Evolutionary conservation across 192 early-diverging fungal genomes (phyloP).

Genomic region (Dissophora ornata): DNA sequence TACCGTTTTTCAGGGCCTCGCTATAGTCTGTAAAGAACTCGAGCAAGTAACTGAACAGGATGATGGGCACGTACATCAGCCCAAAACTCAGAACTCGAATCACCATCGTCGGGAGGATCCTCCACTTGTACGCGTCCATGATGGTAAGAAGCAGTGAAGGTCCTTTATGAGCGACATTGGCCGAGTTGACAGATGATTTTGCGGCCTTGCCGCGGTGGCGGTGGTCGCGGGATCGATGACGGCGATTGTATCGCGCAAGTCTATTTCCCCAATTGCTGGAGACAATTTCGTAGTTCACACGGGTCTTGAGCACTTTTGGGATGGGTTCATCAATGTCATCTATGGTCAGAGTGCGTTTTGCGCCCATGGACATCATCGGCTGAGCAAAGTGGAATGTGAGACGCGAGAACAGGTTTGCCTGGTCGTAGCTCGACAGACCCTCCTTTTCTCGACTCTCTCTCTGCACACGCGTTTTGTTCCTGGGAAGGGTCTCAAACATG

Average conservation of each 20-base stretch:
- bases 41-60: constrained; percentile 31
- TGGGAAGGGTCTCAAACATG: constrained; percentile 27
- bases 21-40: constrained; percentile 39
- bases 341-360: constrained; percentile 69
- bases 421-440: constrained; percentile 20
- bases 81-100: constrained; percentile 24
- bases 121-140: constrained; percentile 14
- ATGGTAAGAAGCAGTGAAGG: constrained; percentile 31
- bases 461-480: constrained; percentile 31
- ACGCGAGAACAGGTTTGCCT: constrained; percentile 83
- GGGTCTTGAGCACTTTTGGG: constrained; percentile 7
- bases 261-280: constrained; percentile 17
- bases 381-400: constrained; percentile 89
- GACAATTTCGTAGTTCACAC: constrained; percentile 22
- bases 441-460: constrained; percentile 29
- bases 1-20: constrained; percentile 37
- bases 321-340: constrained; percentile 66
- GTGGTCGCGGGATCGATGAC: background rate
- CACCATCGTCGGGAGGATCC: constrained; percentile 19
- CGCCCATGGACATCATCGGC: constrained; percentile 81
- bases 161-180: background rate
- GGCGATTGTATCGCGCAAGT: background rate
- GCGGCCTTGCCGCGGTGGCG: too few relatives aligned
- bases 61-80: constrained; percentile 23
- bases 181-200: too few relatives aligned